Conservation (phyloP, 2,329 filamentous ascomycete species). For the Pseudogymnoascus sp. region DNA sequence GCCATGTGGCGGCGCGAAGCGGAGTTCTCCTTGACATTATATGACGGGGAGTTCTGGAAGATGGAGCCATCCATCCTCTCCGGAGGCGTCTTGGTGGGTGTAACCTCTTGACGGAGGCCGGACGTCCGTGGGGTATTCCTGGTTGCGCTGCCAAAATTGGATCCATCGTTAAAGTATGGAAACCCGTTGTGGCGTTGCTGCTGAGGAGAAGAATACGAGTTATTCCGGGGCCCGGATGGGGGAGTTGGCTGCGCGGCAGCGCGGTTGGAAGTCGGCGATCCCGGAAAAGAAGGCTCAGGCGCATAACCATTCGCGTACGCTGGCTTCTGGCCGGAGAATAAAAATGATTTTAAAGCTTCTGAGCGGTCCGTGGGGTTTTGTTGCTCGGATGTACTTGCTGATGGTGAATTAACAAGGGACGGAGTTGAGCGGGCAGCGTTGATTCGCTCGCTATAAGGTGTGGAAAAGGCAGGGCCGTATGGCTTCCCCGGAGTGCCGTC, state of each 20-base stretch:
- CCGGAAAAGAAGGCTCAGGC: not conserved
- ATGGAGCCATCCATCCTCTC: slow-evolving; percentile 9
- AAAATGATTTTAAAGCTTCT: slow-evolving; percentile 48
- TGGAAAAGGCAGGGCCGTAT: slow-evolving; percentile 60
- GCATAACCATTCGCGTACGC: not conserved
- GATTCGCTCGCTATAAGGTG: slow-evolving; percentile 54
- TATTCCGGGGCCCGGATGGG: not conserved
- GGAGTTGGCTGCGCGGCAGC: not conserved
- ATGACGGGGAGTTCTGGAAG: not conserved
- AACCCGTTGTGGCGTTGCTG: slow-evolving; percentile 16
- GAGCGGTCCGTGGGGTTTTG: slow-evolving; percentile 31
- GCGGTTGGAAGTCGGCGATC: not conserved
- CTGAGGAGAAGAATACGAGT: slow-evolving; percentile 2
- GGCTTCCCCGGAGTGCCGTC: slow-evolving; percentile 47
- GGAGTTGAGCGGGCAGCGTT: slow-evolving; percentile 38
- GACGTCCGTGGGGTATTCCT: slow-evolving; percentile 23
- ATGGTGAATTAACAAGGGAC: slow-evolving; percentile 8
- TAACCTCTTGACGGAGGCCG: slow-evolving; percentile 28
- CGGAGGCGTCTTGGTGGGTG: slow-evolving; percentile 24
- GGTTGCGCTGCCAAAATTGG: slow-evolving; percentile 14
- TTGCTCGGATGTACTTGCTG: slow-evolving; percentile 23
- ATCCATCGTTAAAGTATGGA: slow-evolving; percentile 16
- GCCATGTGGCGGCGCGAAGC: not conserved
- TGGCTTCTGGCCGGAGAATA: slow-evolving; percentile 36
- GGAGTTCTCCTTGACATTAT: slow-evolving; percentile 6